phyloP scores from a whole-genome alignment of 73 alveolate genomes.

The Loxodes magnus region DNA sequence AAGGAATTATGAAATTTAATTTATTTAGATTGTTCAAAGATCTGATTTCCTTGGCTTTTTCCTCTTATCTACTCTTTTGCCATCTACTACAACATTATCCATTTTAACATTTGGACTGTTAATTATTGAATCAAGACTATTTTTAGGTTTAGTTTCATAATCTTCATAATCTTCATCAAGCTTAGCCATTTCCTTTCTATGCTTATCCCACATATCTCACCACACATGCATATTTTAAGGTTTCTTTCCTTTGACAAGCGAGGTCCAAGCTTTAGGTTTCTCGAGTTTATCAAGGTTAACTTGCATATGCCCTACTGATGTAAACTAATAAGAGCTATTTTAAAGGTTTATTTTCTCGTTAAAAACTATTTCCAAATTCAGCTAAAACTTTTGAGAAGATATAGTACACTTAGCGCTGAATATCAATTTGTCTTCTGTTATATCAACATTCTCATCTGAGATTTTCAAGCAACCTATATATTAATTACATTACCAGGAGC shows the following conservation, averaged over 20 bases:
- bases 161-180: constrained; percentile 33
- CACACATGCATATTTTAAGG: constrained; percentile 35
- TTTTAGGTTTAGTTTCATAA: background rate
- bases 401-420: constrained; percentile 26
- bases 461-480: constrained; percentile 45
- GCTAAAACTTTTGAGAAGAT: constrained; percentile 20
- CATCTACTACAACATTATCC: constrained; percentile 2
- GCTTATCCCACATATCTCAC: constrained; percentile 53
- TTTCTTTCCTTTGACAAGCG: constrained; percentile 20
- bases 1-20: too few relatives aligned
- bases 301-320: constrained; percentile 33
- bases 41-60: background rate
- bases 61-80: constrained; percentile 3
- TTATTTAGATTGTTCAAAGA: background rate
- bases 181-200: constrained; percentile 23
- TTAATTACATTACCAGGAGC: too few relatives aligned
- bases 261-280: constrained; percentile 21
- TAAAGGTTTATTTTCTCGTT: constrained; percentile 18
- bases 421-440: constrained; percentile 18
- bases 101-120: constrained; percentile 10
- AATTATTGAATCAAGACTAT: background rate
- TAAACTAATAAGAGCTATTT: constrained; percentile 15
- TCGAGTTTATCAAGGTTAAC: constrained; percentile 23
- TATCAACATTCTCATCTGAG: constrained; percentile 22
- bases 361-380: constrained; percentile 15